Percentiles rank a stretch among this genome's conserved stretches.
Conservation (phyloP, 495 filamentous ascomycete species). For the Aspergillus ellipticus region DNA sequence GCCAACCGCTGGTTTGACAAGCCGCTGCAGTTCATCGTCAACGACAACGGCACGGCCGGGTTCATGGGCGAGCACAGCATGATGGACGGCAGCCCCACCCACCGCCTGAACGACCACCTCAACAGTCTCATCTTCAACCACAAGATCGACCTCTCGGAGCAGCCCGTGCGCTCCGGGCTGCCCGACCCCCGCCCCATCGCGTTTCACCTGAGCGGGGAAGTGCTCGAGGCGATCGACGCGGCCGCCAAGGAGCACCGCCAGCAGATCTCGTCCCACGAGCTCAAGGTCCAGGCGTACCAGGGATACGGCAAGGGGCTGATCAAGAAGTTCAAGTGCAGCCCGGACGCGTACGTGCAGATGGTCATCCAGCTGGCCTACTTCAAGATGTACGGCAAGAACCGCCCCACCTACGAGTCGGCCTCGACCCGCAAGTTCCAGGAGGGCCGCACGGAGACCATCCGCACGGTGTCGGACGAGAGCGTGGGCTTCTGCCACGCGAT, state of each 20-base stretch:
- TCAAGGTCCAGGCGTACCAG: conserved; percentile 90
- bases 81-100: conserved; percentile 99
- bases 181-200: conserved; percentile 73
- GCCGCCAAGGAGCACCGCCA: conserved; percentile 72
- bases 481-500: conserved; percentile 89
- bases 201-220: conserved; percentile 70
- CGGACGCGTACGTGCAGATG: conserved; percentile 98
- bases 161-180: conserved; percentile 73
- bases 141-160: conserved; percentile 79
- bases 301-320: conserved; percentile 98
- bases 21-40: conserved; percentile 95
- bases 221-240: conserved; percentile 68
- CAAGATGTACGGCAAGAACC: conserved; percentile 98
- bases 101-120: conserved; percentile 91
- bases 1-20: conserved; percentile 98
- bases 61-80: conserved; percentile 99
- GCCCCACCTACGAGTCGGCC: conserved; percentile 97
- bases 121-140: conserved; percentile 86
- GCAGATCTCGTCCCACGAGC: conserved; percentile 82
- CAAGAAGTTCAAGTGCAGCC: conserved; percentile 99
- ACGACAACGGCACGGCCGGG: conserved; percentile 95
- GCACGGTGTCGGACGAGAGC: conserved; percentile 85
- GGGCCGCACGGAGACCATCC: conserved; percentile 94
- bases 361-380: conserved; percentile 97
- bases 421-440: conserved; percentile 91